Base-by-base conservation (phyloP, 495 filamentous ascomycete genomes). In the Clavariopsis aquatica region DNA sequence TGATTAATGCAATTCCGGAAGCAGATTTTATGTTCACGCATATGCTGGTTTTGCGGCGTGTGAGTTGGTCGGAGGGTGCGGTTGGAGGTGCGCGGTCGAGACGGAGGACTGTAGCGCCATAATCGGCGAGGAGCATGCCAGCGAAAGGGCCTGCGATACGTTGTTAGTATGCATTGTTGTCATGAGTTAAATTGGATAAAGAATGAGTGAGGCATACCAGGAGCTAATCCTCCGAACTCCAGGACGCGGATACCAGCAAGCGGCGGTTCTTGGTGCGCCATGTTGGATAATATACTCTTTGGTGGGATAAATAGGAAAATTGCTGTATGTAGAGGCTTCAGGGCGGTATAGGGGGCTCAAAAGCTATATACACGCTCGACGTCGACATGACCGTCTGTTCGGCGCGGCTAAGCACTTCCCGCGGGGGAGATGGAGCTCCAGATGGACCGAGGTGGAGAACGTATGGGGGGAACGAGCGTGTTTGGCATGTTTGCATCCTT, bases 171-270 rank as follows among this genome's bases (percentile, higher is more conserved):
- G 9, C 13, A 22, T 53, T n/a, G 4, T 41, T 31, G 54, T 26
- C 2, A 17, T 57, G 2, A 8, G 19, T 56, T 38, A 10, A 6
- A 20, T 19, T 56, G 52, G 31, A 41, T n/a, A 20, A 23, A 13
- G 65, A 53, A 58, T 49, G 13, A 17, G 15, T 3, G 38, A n/a
- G 38, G 38, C 72, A 43, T 80, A 91, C 92, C 91, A 73, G 93
- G 92, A 49, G 93, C 93, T 47, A 97, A 81, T 13, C 93, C 91
- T 22, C 90, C 92, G 64, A 97, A 88, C 77, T 97, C 93, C 28
- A 97, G 82, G 60, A 96, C 92, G 58, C 87, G 87, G 62, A 94
- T 78, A 49, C 89, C 90, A 9, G 81, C 76, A 29, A 98, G 82
- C 12, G 92, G 90, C 15, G 87, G 85, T 62, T 74, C 74, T 55